Evolutionary conservation across 331 rosid genomes (phyloP).

Genomic region (Rosa hybrid): DNA sequence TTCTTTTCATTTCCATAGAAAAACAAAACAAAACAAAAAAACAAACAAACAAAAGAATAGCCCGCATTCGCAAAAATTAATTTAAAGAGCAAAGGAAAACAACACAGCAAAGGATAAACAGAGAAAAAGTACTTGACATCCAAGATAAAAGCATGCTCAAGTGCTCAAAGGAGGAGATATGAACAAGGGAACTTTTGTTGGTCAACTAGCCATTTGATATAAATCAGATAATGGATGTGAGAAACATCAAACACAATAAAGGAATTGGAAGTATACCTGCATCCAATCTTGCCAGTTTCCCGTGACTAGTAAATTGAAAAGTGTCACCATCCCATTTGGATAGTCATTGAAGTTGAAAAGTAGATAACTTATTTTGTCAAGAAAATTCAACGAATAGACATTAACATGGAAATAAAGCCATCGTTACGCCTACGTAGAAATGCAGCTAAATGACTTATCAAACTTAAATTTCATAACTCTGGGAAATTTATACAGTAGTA

Average conservation of each 20-base stretch:
- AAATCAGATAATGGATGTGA: background rate
- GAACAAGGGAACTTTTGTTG: conserved; percentile 2
- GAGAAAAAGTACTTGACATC: background rate
- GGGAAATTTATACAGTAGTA: background rate
- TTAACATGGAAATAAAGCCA: background rate
- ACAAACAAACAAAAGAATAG: background rate
- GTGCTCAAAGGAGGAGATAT: background rate
- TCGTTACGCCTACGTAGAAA: background rate
- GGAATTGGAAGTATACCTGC: conserved; percentile 56
- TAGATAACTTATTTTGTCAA: conserved; percentile 80
- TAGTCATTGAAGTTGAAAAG: conserved; percentile 93
- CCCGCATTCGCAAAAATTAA: background rate
- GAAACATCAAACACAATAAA: background rate
- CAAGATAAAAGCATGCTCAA: background rate
- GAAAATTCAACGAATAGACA: conserved; percentile 39
- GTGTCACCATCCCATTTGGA: conserved; percentile 98
- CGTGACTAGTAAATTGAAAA: conserved; percentile 86
- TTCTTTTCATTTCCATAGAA: background rate
- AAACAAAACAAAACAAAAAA: background rate
- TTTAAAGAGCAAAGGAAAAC: too few relatives aligned
- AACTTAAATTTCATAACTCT: background rate
- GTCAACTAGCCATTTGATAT: background rate
- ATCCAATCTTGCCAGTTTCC: conserved; percentile 80
- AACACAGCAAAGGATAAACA: background rate
- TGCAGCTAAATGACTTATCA: background rate